Conservation (phyloP, 2,329 filamentous ascomycete genomes). For the Colletotrichum limetticola region DNA sequence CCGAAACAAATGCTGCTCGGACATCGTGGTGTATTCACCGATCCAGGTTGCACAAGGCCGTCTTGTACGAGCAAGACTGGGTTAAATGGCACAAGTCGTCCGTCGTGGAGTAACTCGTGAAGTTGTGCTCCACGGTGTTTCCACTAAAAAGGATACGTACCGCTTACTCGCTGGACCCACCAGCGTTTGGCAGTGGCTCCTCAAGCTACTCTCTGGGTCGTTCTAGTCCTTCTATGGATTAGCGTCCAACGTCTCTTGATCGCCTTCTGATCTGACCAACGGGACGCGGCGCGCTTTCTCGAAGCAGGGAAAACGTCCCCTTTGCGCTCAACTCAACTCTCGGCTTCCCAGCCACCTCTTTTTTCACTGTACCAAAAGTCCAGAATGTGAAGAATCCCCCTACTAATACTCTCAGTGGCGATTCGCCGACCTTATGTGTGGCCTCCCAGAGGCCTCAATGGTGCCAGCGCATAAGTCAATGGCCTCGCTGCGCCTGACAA, state of each 20-base stretch:
- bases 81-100: constrained; percentile 14
- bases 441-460: constrained; percentile 7
- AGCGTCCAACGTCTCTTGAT: constrained; percentile 11
- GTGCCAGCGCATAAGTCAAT: constrained; percentile 36
- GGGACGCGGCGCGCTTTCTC: constrained; percentile 24
- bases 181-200: constrained; percentile 2
- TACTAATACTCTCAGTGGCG: neutral
- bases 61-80: constrained; percentile 23
- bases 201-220: constrained; percentile 1
- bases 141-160: neutral
- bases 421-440: constrained; percentile 11
- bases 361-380: neutral
- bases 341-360: constrained; percentile 41
- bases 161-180: neutral
- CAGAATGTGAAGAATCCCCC: neutral
- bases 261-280: constrained; percentile 22
- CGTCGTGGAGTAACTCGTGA: constrained; percentile 16
- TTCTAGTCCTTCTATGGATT: neutral
- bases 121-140: constrained; percentile 22
- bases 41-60: constrained; percentile 26
- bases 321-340: constrained; percentile 5
- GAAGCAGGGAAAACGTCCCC: constrained; percentile 30
- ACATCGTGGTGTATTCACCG: constrained; percentile 37
- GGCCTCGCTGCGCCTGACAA: neutral
- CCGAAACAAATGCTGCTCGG: constrained; percentile 24